Evolutionary conservation across 2,329 filamentous ascomycete species (phyloP).

Genomic region (Blumeria hordei): DNA sequence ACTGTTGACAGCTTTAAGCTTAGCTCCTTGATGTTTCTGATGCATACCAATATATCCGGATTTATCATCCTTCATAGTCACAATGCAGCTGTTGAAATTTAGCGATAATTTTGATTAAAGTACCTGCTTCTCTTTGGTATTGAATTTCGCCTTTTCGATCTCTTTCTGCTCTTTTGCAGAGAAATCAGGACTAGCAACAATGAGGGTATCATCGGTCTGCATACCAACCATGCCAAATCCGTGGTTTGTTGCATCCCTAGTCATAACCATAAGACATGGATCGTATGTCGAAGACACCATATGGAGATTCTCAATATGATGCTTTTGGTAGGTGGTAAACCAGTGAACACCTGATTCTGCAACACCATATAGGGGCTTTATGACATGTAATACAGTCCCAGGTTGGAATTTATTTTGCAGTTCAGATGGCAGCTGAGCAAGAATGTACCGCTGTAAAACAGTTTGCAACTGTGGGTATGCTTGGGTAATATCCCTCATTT

Average conservation of each 20-base stretch:
- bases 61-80: background rate
- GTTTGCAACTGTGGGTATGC: background rate
- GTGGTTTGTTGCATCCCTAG: background rate
- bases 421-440: background rate
- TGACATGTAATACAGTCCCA: background rate
- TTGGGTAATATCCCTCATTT: background rate
- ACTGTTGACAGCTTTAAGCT: background rate
- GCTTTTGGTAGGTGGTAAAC: background rate
- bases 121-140: background rate
- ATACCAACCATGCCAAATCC: conserved; percentile 2
- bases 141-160: too few species aligned
- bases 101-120: too few species aligned
- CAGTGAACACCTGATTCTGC: background rate
- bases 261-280: conserved; percentile 1
- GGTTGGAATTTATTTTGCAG: background rate
- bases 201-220: conserved; percentile 2
- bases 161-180: background rate
- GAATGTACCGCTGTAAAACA: background rate
- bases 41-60: background rate
- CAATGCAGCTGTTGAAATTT: too few species aligned
- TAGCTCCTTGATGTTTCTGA: background rate
- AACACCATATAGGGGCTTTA: background rate
- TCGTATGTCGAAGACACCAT: conserved; percentile 1
- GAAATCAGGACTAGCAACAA: background rate
- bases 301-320: background rate